Conservation (phyloP, 345 rosid species). For the Aquilaria yunnanensis region DNA sequence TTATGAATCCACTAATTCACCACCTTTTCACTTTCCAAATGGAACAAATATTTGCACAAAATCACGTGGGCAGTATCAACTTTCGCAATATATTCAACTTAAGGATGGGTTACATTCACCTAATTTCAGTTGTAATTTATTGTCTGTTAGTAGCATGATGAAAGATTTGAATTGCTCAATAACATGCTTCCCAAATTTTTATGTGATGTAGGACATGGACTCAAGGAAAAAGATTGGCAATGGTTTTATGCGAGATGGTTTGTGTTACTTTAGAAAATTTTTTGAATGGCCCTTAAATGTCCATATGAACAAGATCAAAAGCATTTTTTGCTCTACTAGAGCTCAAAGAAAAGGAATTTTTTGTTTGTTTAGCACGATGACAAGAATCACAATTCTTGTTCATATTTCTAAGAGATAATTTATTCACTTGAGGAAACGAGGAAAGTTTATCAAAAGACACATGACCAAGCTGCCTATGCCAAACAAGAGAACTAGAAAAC, state of each 20-base stretch:
- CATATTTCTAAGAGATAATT: too few relatives aligned
- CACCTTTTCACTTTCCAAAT: background rate
- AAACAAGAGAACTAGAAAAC: background rate
- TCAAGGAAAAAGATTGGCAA: slow-evolving; percentile 9
- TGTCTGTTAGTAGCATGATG: background rate
- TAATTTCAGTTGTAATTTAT: too few relatives aligned
- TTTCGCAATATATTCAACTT: too few relatives aligned
- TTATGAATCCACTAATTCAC: background rate
- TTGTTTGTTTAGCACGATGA: too few relatives aligned
- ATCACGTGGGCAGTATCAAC: background rate
- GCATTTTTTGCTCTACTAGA: too few relatives aligned
- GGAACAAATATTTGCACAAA: background rate
- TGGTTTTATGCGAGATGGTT: background rate
- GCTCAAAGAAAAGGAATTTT: too few relatives aligned
- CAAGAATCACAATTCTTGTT: too few relatives aligned
- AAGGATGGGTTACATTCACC: too few relatives aligned
- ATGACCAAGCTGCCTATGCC: background rate
- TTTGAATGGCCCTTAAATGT: background rate
- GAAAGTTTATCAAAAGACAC: too few relatives aligned
- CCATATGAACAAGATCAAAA: background rate
- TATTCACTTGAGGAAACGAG: too few relatives aligned
- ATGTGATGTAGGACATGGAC: slow-evolving; percentile 12
- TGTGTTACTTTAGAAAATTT: background rate
- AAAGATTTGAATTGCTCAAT: background rate
- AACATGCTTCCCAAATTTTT: background rate